Conservation (phyloP, 2,329 filamentous ascomycete genomes). For the Periconia macrospinosa region DNA sequence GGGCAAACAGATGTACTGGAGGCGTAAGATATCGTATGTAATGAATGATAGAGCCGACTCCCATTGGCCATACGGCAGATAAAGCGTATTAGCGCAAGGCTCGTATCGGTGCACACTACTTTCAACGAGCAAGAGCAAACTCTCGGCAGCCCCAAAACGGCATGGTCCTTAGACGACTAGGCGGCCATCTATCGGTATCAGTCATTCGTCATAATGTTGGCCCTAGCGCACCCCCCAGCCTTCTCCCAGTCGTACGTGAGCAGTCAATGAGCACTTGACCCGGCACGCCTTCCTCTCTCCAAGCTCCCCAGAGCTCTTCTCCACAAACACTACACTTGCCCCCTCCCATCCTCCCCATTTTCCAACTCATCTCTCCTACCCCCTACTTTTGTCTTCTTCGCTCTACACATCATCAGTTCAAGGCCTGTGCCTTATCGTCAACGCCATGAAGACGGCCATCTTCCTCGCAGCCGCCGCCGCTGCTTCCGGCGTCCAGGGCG, state of each 20-base stretch:
- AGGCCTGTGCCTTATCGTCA: slow-evolving; percentile 11
- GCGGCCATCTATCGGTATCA: background rate
- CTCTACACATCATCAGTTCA: slow-evolving; percentile 8
- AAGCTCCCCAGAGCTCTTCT: slow-evolving; percentile 8
- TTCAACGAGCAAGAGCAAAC: background rate
- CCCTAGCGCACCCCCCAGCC: background rate
- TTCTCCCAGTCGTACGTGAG: background rate
- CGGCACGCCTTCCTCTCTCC: background rate
- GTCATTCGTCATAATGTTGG: background rate
- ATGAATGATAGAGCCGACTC: background rate
- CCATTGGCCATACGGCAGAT: background rate
- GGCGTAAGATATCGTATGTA: background rate
- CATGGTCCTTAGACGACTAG: background rate
- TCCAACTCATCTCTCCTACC: background rate
- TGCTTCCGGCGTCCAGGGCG: slow-evolving; percentile 77
- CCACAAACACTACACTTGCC: background rate
- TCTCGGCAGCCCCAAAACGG: background rate
- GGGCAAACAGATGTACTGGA: too few species aligned
- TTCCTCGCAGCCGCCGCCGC: slow-evolving; percentile 78
- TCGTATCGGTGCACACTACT: too few species aligned
- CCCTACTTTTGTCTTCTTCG: slow-evolving; percentile 12
- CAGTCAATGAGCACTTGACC: background rate
- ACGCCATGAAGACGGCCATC: slow-evolving; percentile 80
- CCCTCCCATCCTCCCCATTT: background rate
- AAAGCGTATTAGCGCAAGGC: background rate